Evolutionary conservation across 2,329 filamentous ascomycete genomes (phyloP).

Genomic region (Scortechinia acanthostroma): DNA sequence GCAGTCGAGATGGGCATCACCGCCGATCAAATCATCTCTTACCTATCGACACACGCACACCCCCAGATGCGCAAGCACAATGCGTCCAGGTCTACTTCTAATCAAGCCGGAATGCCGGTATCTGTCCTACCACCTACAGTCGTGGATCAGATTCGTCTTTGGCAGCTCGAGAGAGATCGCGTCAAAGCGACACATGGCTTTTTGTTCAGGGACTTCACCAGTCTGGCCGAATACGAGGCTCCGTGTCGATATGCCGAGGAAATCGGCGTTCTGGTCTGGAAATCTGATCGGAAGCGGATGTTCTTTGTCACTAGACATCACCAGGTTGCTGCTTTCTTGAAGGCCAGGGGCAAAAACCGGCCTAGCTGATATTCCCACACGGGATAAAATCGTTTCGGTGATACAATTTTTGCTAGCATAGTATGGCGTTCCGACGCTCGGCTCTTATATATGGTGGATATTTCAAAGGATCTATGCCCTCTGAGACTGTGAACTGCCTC

Average conservation of each 20-base stretch:
- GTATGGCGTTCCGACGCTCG: too few species aligned
- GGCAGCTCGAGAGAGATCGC: conserved; percentile 69
- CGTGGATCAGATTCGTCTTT: conserved; percentile 68
- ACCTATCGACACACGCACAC: conserved; percentile 64
- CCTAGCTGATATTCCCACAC: too few species aligned
- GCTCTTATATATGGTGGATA: too few species aligned
- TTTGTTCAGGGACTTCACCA: conserved; percentile 60
- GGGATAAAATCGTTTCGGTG: too few species aligned
- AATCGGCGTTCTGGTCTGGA: conserved; percentile 64
- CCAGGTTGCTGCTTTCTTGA: conserved; percentile 57
- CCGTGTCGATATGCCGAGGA: conserved; percentile 58
- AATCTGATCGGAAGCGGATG: conserved; percentile 49
- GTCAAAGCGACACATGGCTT: conserved; percentile 62
- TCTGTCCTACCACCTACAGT: conserved; percentile 66
- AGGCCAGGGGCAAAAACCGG: conserved; percentile 35
- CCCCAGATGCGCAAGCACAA: conserved; percentile 49
- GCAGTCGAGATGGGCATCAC: conserved; percentile 66
- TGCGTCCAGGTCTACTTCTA: not conserved
- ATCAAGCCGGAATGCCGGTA: not conserved
- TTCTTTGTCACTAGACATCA: conserved; percentile 68
- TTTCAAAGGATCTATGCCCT: too few species aligned
- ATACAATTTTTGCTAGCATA: too few species aligned
- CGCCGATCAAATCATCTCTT: conserved; percentile 65
- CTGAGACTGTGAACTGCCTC: too few species aligned
- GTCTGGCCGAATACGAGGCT: conserved; percentile 38